Conservation (phyloP, 2,329 filamentous ascomycete genomes). For the Fusarium mundagurra region DNA sequence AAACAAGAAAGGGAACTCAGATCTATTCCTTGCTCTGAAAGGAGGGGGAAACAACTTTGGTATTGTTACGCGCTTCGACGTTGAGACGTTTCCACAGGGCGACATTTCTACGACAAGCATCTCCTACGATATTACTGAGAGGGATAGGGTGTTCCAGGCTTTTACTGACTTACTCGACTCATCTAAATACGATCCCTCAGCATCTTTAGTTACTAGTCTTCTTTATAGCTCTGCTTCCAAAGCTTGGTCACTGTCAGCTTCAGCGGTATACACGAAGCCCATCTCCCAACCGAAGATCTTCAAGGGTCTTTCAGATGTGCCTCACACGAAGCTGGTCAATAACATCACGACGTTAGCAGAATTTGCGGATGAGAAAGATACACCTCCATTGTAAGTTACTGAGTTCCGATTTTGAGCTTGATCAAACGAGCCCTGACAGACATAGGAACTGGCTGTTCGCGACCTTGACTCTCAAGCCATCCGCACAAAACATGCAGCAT, state of each 20-base stretch:
- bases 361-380: not conserved
- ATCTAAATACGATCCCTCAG: not conserved
- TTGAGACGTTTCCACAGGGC: not conserved
- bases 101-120: not conserved
- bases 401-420: fast-evolving
- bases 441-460: not conserved
- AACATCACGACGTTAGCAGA: not conserved
- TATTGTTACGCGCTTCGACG: not conserved
- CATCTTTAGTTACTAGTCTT: not conserved
- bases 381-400: not conserved
- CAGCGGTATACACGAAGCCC: not conserved
- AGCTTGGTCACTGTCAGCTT: not conserved
- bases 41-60: constrained; percentile 8
- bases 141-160: not conserved
- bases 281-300: not conserved
- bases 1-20: not conserved
- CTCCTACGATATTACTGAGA: not conserved
- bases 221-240: not conserved
- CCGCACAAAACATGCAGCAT: not conserved
- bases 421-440: not conserved
- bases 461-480: not conserved
- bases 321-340: not conserved
- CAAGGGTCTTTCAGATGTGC: not conserved
- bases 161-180: not conserved
- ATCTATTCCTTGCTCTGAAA: not conserved